A percentile compares a stretch with the other conserved stretches of the same genome.
These are phyloP conservation scores for Evansstolkia leycettana DNA, from an alignment of 495 filamentous ascomycete genomes.

Conservation along the genomic window DNA sequence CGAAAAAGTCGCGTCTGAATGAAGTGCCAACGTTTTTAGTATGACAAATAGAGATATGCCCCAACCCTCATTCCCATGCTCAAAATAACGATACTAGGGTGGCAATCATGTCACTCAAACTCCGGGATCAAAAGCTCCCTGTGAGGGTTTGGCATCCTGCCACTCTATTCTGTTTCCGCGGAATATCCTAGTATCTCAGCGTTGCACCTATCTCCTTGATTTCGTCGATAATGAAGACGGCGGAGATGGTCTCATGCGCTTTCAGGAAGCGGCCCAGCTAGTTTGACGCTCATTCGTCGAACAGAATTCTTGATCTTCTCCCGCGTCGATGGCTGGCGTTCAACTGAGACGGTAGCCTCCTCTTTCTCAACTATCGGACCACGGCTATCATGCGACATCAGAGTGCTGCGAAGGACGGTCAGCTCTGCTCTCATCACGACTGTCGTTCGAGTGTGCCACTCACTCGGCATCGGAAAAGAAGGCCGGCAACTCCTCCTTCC, in stretches of 20 bases:
- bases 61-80: too few relatives aligned
- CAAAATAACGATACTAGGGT: too few relatives aligned
- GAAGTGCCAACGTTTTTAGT: conserved; percentile 37
- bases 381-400: conserved; percentile 24
- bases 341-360: conserved; percentile 13
- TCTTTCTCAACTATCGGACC: conserved; percentile 20
- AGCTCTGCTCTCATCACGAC: conserved; percentile 14
- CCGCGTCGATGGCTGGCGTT: conserved; percentile 16
- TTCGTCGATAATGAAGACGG: conserved; percentile 7
- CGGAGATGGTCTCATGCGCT: conserved; percentile 8
- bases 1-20: conserved; percentile 24
- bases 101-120: background rate
- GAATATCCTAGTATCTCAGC: too few relatives aligned
- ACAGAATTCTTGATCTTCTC: conserved; percentile 22
- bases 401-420: conserved; percentile 24
- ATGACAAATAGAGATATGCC: conserved; percentile 14
- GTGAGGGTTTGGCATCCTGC: too few relatives aligned
- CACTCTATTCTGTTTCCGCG: too few relatives aligned
- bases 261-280: conserved; percentile 11
- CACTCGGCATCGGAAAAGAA: conserved; percentile 34
- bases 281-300: conserved; percentile 20
- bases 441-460: conserved; percentile 13
- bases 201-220: background rate
- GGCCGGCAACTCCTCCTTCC: conserved; percentile 30
- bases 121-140: background rate